Evolutionary conservation across 805 yeast species (phyloP), one percentile per base, ranked within the genome.

Genomic region (Ogataea populi-albae): DNA sequence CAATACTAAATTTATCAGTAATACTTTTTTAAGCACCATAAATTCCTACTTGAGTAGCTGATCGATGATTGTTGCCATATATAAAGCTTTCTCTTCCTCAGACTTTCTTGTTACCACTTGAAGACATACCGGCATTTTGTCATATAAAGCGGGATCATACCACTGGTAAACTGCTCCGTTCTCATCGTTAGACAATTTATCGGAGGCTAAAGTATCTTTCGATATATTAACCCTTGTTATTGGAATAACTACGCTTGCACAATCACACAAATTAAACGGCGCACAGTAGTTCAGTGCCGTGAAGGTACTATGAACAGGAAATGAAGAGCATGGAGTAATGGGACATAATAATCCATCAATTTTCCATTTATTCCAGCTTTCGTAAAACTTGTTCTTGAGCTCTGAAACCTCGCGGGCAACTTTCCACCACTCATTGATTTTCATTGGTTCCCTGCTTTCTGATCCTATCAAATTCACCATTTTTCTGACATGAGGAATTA

Each of bases 91-190:
- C 49, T 81, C 88, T 46, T 81, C 89, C 46, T 77, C 72, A 14
- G 69, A 63, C 35, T 75, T 66, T 38, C 68, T 66, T n/a, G 82
- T 77, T 3, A 80, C 75, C 20, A 82, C 59, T 55, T 81, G 87
- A n/a, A 81, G 59, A 14, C 79, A 75, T 10, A 77, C 79, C 0
- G 86, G 79, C 36, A 79, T 75, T 4, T 79, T 81, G 44, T 75
- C 68, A 54, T 69, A 64, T 43, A 70, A 70, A 33, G 60, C 68
- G 1, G 81, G 70, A 28, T 46, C 38, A 28, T 75, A 78, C 32
- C 66, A 53, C 20, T 60, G 55, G 45, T 66, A 67, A 25, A 72
- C 68, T 17, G 60, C 65, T 29, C 56, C 47, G 33, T 78, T 84
- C 3, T 65, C 49, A 2, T 62, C 65, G 49, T 65, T 69, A 11